Evolutionary conservation across 768 basidiomycete species (phyloP).

Genomic region (Amanita brunnescens): DNA sequence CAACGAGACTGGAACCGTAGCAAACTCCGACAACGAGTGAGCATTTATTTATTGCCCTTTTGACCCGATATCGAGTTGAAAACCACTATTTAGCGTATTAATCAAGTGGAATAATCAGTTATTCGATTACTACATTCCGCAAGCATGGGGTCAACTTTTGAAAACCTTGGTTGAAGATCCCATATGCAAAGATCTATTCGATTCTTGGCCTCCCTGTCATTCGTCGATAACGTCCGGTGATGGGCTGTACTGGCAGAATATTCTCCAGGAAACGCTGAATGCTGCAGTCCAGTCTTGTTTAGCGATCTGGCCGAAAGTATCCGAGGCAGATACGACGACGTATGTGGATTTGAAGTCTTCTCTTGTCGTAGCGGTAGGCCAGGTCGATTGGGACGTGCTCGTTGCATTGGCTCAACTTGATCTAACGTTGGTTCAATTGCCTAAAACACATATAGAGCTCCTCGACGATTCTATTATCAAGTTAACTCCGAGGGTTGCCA

Average conservation of each 20-base stretch:
- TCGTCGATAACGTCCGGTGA: slow-evolving; percentile 26
- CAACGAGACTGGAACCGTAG: slow-evolving; percentile 28
- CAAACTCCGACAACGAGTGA: slow-evolving; percentile 33
- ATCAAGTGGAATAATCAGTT: slow-evolving; percentile 41
- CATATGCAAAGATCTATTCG: slow-evolving; percentile 22
- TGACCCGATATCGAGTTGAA: background rate
- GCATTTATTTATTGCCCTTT: slow-evolving; percentile 9
- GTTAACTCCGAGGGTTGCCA: slow-evolving; percentile 22
- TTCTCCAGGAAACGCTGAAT: slow-evolving; percentile 23
- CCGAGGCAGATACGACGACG: background rate
- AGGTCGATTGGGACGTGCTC: slow-evolving; percentile 15
- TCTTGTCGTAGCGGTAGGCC: slow-evolving; percentile 19
- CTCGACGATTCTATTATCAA: slow-evolving; percentile 11
- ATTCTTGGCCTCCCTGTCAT: slow-evolving; percentile 31
- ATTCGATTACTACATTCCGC: slow-evolving; percentile 36
- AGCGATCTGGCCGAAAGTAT: slow-evolving; percentile 5
- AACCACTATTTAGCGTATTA: slow-evolving; percentile 23
- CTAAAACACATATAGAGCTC: slow-evolving; percentile 23
- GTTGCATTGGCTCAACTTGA: slow-evolving; percentile 24
- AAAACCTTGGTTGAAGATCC: slow-evolving; percentile 19
- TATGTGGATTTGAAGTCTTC: slow-evolving; percentile 5
- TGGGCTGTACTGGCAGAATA: slow-evolving; percentile 27
- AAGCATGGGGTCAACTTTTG: slow-evolving; percentile 31
- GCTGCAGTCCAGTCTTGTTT: slow-evolving; percentile 14
- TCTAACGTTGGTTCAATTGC: slow-evolving; percentile 27